Base-by-base conservation (phyloP, 352 stramenopile genomes). In the Phytophthora niederhauseri region DNA sequence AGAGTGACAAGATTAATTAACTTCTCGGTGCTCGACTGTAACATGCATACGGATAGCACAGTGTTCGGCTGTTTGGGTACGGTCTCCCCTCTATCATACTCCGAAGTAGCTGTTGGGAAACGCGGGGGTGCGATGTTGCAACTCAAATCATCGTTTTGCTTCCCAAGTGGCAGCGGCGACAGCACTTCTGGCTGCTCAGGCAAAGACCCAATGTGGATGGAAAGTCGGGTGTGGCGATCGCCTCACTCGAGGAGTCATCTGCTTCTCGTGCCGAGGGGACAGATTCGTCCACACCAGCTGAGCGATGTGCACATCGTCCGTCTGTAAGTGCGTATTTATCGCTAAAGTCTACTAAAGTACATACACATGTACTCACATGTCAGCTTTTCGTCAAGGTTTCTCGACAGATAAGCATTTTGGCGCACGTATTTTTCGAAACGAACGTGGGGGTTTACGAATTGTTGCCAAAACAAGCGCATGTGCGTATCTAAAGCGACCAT, bases 101-200 rank as follows among this genome's bases (percentile, higher is more conserved):
- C n/a, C n/a, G n/a, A n/a, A n/a, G n/a, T n/a, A n/a, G 6, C 6
- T 52, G 15, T 6, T 9, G 48, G 12, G 22, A 19, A 30, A n/a
- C 22, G 19, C 31, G 6, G 43, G 24, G 14, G 19, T 30, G 64
- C 50, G 49, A 8, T 9, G 3, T 43, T 60, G 38, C 57, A 61
- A 45, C 64, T 66, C 48, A 57, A 55, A 41, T 66, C 64, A 36
- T 58, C 41, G 65, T 70, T 43, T 2, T 43, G 11, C 34, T 20
- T 51, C 64, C 57, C 64, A 71, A 67, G 50, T 71, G 64, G 57
- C 57, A 62, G 60, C 50, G 56, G 30, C 48, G 64, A 71, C 22
- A 45, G 57, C 43, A 43, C 57, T 61, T 61, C 17, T 67, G 61
- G 61, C 52, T 55, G 38, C 9, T 30, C 46, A 9, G 22, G 12